Conservation (phyloP, 345 rosid genomes). For the Melastoma malabathricum region DNA sequence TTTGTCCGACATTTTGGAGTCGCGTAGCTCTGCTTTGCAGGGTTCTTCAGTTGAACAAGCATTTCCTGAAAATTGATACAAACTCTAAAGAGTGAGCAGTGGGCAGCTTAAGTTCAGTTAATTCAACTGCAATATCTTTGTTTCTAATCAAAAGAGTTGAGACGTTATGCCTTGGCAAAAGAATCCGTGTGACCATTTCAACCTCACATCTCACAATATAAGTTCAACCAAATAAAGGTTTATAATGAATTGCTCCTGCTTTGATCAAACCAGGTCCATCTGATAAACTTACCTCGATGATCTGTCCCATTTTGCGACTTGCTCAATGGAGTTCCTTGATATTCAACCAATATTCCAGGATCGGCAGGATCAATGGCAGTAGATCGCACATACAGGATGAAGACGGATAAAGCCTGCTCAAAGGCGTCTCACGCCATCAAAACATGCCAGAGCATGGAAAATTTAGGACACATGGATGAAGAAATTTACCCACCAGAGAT, state of each 20-base stretch:
- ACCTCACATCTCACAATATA: too few relatives aligned
- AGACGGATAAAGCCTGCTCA: slow-evolving; percentile 55
- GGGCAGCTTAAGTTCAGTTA: too few relatives aligned
- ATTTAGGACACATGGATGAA: not conserved
- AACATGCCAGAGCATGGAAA: not conserved
- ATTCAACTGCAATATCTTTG: too few relatives aligned
- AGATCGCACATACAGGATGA: slow-evolving; percentile 67
- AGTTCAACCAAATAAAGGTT: too few relatives aligned
- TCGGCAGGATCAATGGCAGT: slow-evolving; percentile 94
- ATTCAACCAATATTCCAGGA: slow-evolving; percentile 62
- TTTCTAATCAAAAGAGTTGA: too few relatives aligned
- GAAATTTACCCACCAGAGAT: slow-evolving; percentile 36
- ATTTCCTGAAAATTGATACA: slow-evolving; percentile 27
- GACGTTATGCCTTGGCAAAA: too few relatives aligned
- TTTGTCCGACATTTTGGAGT: slow-evolving; percentile 25
- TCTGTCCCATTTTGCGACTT: slow-evolving; percentile 42
- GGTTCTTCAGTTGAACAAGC: slow-evolving; percentile 39
- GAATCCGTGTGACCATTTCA: too few relatives aligned
- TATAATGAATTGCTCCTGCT: too few relatives aligned
- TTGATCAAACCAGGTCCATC: too few relatives aligned
- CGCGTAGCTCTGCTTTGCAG: slow-evolving; percentile 20
- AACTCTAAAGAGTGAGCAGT: too few relatives aligned
- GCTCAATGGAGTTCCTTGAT: slow-evolving; percentile 33
- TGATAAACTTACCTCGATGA: not conserved
- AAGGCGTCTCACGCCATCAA: slow-evolving; percentile 3